These are phyloP conservation scores for Voacanga thouarsii DNA, from an alignment of 257 asterid species.

Conservation along the genomic window DNA sequence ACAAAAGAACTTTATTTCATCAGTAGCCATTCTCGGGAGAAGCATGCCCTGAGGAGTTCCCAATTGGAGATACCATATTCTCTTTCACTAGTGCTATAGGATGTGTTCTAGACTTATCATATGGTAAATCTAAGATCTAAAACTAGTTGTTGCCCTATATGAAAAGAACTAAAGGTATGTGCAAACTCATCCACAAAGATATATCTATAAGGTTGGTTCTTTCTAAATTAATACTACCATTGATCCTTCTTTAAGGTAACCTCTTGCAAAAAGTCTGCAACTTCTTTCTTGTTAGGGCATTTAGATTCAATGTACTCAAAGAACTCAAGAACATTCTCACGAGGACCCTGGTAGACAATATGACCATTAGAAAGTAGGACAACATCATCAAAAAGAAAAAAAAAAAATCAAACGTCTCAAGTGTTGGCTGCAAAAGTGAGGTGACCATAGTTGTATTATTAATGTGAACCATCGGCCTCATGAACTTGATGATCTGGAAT, in stretches of 20 bases:
- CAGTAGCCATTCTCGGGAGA: too few relatives aligned
- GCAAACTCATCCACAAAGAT: slow-evolving; percentile 56
- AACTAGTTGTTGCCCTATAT: slow-evolving; percentile 41
- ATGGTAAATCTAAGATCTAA: slow-evolving; percentile 57
- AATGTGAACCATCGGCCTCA: slow-evolving; percentile 91
- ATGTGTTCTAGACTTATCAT: slow-evolving; percentile 47
- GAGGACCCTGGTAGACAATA: slow-evolving; percentile 77
- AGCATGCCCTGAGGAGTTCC: too few relatives aligned
- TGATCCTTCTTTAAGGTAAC: too few relatives aligned
- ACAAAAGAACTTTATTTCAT: too few relatives aligned
- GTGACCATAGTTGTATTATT: slow-evolving; percentile 77
- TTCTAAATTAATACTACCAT: too few relatives aligned
- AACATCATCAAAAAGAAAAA: slow-evolving; percentile 74
- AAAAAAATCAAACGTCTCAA: slow-evolving; percentile 75
- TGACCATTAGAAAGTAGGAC: slow-evolving; percentile 74
- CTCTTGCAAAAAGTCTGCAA: slow-evolving; percentile 79
- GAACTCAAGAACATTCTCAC: slow-evolving; percentile 63
- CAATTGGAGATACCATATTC: too few relatives aligned
- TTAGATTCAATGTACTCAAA: slow-evolving; percentile 62
- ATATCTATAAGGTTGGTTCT: slow-evolving; percentile 47
- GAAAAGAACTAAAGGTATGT: slow-evolving; percentile 50
- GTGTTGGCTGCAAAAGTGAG: slow-evolving; percentile 84
- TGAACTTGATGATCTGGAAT: slow-evolving; percentile 69
- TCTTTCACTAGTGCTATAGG: too few relatives aligned
- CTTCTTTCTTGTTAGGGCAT: slow-evolving; percentile 81